Conservation (phyloP, 306 rosid species). For the Trichosanthes truncata region DNA sequence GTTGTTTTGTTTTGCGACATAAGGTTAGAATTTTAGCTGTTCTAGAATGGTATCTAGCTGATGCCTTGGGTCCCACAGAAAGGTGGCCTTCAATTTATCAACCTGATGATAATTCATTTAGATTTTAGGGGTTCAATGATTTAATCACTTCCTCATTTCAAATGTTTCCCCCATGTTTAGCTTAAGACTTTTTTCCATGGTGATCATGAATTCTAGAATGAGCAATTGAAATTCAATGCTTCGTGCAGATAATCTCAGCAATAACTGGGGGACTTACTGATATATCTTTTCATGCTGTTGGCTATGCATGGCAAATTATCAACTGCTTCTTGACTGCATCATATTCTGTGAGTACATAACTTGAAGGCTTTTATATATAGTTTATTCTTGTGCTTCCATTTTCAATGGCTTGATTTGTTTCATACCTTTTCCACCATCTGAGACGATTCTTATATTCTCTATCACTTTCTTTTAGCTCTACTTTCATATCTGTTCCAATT, state of each 20-base stretch:
- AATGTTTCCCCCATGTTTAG: background rate
- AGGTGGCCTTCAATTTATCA: background rate
- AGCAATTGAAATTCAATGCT: constrained; percentile 1
- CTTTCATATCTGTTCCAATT: background rate
- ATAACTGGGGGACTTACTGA: constrained; percentile 90
- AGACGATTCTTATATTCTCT: background rate
- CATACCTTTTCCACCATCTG: background rate
- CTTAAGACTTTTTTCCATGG: background rate
- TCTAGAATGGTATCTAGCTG: background rate
- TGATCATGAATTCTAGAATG: constrained; percentile 7
- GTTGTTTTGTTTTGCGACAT: background rate
- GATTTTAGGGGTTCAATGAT: background rate
- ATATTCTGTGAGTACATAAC: constrained; percentile 75
- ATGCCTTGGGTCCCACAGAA: background rate
- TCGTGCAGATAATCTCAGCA: constrained; percentile 90
- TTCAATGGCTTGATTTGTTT: background rate
- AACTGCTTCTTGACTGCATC: constrained; percentile 97
- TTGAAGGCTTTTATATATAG: constrained; percentile 1
- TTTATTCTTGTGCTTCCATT: background rate
- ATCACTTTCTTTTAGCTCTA: background rate
- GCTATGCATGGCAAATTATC: constrained; percentile 80
- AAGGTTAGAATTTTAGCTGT: background rate
- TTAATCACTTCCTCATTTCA: background rate
- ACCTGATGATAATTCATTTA: background rate
- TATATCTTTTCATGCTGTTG: constrained; percentile 67